Evolutionary conservation across 768 basidiomycete species (phyloP).

Genomic region (Boletales sp.): DNA sequence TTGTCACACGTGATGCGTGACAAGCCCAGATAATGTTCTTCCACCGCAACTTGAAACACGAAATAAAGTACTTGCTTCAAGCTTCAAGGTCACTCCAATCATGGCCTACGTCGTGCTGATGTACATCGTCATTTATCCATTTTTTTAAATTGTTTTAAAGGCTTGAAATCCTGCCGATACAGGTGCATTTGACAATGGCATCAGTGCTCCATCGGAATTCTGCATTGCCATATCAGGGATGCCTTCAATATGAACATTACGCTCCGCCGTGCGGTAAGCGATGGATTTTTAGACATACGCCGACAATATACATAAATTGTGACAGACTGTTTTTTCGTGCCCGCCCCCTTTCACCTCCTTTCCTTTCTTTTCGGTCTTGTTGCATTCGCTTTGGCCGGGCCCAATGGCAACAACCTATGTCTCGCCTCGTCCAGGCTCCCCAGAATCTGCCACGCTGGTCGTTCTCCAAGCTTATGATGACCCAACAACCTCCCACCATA

Average conservation of each 20-base stretch:
- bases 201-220: neutral
- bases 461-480: conserved; percentile 24
- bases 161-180: neutral
- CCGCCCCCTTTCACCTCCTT: conserved; percentile 8
- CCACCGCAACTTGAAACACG: too few relatives aligned
- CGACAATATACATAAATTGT: neutral
- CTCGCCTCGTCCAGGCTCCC: conserved; percentile 15
- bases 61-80: too few relatives aligned
- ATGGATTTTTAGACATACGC: neutral
- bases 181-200: neutral
- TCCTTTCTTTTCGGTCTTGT: conserved; percentile 6
- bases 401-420: conserved; percentile 10
- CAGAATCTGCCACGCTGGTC: conserved; percentile 29
- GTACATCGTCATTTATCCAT: too few relatives aligned
- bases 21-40: neutral
- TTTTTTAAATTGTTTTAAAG: too few relatives aligned
- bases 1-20: conserved; percentile 26
- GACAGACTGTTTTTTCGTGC: conserved; percentile 15
- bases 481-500: neutral
- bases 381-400: neutral
- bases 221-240: conserved; percentile 22
- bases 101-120: too few relatives aligned
- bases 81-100: too few relatives aligned
- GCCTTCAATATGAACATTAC: conserved; percentile 29
- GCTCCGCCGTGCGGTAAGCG: conserved; percentile 11